Base-by-base conservation (phyloP, 257 asterid species). In the Lavandula angustifolia region DNA sequence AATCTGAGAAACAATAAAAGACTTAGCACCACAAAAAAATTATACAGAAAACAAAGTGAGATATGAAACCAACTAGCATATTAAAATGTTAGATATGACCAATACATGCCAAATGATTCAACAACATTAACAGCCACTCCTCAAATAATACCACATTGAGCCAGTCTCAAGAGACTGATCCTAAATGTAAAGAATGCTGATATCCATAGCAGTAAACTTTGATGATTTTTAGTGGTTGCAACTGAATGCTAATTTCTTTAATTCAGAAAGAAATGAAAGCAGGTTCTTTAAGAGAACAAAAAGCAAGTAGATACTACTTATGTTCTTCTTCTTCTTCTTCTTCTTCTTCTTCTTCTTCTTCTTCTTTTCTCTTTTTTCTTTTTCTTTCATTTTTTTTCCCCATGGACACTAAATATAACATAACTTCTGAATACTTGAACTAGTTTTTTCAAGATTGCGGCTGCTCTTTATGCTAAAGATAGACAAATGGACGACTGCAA, bases 361-460 rank as follows among this genome's bases (percentile, higher is more conserved):
- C n/a, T n/a, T n/a, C n/a, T n/a, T n/a, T n/a, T n/a, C n/a, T n/a
- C n/a, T n/a, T n/a, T n/a, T n/a, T n/a, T n/a, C n/a, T n/a, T n/a
- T n/a, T n/a, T n/a, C n/a, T n/a, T n/a, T n/a, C n/a, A n/a, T n/a
- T n/a, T n/a, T n/a, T n/a, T n/a, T n/a, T n/a, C n/a, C n/a, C 27
- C 27, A 22, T 22, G 1, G 27, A 22, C 27, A 22, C 51, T 16
- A 18, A 53, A 40, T 4, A 47, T 13, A 32, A 29, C 4, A 57
- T 27, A 34, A 44, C 50, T 73, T 69, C 31, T 32, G 14, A 17
- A 66, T 67, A 52, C 34, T 46, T 63, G 52, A 12, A 64, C 51
- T 27, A 57, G 17, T 34, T 47, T 44, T 55, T 55, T 67, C 66
- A 68, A 22, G 57, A 31, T 9, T 56, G 59, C 59, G 13, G 60